Evolutionary conservation across 2,329 filamentous ascomycete genomes (phyloP), one percentile per base, ranked within the genome.

Genomic region (Juglanconis juglandina): DNA sequence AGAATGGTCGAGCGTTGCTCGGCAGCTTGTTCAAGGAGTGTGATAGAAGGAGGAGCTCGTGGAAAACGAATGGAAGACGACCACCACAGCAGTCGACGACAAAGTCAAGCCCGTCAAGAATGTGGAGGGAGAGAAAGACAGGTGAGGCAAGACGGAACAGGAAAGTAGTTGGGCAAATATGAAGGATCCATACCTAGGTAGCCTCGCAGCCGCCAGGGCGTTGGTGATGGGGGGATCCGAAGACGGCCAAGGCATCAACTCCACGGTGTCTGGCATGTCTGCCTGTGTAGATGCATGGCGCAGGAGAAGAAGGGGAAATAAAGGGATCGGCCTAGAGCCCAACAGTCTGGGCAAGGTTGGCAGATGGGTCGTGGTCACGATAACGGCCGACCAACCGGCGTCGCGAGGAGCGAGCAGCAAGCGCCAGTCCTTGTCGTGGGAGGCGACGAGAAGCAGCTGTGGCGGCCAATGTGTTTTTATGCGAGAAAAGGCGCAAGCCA

Each of bases 21-120:
- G 61, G 59, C 59, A 61, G 55, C 54, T 63, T 63, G 53, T 24
- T 17, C 39, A 54, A 54, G 14, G 58, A 57, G 33, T 34, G 35
- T 34, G 32, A 3, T 44, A 4, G 48, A 62, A 53, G 33, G 56
- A 56, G 53, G 24, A 24, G 24, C 24, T 24, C 24, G 2, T 50
- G 52, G n/a, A 46, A 10, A 9, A 52, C 24, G 24, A 24, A 24
- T 24, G 24, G 24, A 41, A 51, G 50, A 42, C n/a, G 41, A 42
- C 7, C 5, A 13, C 41, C 5, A 14, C 11, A 42, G 11, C 41
- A 42, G 41, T 42, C 10, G 41, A 42, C 41, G 41, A 42, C 41
- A 42, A 42, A 13, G 24, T 24, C 41, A 42, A 42, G 41, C 41
- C 41, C 7, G 41, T 42, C 11, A 11, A 11, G 35, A 8, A 11